Conservation (phyloP, 768 basidiomycete genomes). For the Phylloporus rhodoxanthus region DNA sequence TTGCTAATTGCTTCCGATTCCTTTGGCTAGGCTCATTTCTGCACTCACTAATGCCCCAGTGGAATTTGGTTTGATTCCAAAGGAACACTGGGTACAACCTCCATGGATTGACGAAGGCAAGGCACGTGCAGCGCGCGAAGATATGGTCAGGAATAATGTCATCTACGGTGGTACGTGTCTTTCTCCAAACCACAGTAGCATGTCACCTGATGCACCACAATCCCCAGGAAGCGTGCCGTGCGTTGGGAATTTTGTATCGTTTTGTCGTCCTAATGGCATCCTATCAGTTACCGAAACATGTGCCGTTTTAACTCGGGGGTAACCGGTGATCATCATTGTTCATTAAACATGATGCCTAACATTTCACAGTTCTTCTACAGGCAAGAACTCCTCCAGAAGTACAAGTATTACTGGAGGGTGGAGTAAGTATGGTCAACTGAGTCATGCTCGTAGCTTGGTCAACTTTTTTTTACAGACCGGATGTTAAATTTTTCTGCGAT, state of each 20-base stretch:
- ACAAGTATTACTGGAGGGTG: slow-evolving; percentile 87
- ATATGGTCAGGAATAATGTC: slow-evolving; percentile 58
- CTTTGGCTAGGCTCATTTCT: slow-evolving; percentile 25
- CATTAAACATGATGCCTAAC: not conserved
- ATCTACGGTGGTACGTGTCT: slow-evolving; percentile 54
- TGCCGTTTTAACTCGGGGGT: slow-evolving; percentile 93
- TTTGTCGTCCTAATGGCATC: slow-evolving; percentile 5
- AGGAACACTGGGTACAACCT: slow-evolving; percentile 72
- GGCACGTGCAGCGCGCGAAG: slow-evolving; percentile 49
- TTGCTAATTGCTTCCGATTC: slow-evolving; percentile 5
- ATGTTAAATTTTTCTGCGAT: slow-evolving; percentile 78
- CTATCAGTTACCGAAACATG: slow-evolving; percentile 80
- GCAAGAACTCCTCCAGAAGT: slow-evolving; percentile 69
- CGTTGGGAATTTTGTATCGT: slow-evolving; percentile 25
- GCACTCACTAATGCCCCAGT: slow-evolving; percentile 30
- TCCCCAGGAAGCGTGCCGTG: slow-evolving; percentile 66
- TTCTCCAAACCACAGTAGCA: slow-evolving; percentile 1
- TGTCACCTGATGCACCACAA: not conserved
- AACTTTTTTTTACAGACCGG: slow-evolving; percentile 43
- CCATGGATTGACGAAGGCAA: slow-evolving; percentile 69
- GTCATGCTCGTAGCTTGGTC: slow-evolving; percentile 6
- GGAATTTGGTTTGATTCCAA: slow-evolving; percentile 60
- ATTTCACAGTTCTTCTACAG: slow-evolving; percentile 68
- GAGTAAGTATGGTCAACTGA: slow-evolving; percentile 48
- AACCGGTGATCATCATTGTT: slow-evolving; percentile 3